phyloP scores from a whole-genome alignment of 2,329 filamentous ascomycete genomes.

The Phaeosphaeriaceae sp. region DNA sequence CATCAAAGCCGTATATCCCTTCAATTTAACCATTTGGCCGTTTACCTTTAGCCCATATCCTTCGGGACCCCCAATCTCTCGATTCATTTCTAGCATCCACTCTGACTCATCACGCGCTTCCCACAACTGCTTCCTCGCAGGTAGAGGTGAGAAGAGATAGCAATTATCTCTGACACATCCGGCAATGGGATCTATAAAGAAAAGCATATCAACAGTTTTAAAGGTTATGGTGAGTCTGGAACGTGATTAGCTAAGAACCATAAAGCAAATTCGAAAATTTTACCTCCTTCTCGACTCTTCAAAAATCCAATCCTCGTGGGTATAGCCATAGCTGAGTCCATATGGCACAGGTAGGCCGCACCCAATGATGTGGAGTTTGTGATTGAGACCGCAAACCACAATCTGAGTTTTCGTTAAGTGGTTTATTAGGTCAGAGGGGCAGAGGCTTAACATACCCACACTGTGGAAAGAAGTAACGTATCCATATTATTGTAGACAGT shows the following conservation, averaged over 20 bases:
- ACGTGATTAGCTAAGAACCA: background rate
- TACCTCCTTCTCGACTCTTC: conserved; percentile 51
- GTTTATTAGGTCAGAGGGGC: background rate
- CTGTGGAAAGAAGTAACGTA: conserved; percentile 42
- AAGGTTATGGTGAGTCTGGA: conserved; percentile 51
- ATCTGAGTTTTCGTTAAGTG: background rate
- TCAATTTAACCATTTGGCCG: conserved; percentile 44
- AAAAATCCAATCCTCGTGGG: conserved; percentile 53
- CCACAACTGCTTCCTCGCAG: conserved; percentile 53
- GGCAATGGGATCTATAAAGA: conserved; percentile 51
- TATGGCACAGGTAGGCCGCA: background rate
- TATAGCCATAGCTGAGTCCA: conserved; percentile 23
- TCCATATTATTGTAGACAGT: conserved; percentile 54
- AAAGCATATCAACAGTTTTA: conserved; percentile 51
- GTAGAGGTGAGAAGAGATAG: conserved; percentile 53
- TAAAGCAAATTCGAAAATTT: conserved; percentile 2
- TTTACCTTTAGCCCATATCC: conserved; percentile 40
- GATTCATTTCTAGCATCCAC: conserved; percentile 46
- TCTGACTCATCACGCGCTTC: conserved; percentile 47
- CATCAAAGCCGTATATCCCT: conserved; percentile 32
- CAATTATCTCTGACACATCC: conserved; percentile 46
- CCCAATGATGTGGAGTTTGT: background rate
- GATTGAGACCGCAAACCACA: conserved; percentile 9
- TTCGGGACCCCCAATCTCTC: conserved; percentile 20
- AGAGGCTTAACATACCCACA: conserved; percentile 37